Percentiles rank a stretch among this genome's conserved stretches.
These are phyloP conservation scores for Aphanomyces invadans DNA, from an alignment of 352 stramenopile genomes.

Conservation along the genomic window DNA sequence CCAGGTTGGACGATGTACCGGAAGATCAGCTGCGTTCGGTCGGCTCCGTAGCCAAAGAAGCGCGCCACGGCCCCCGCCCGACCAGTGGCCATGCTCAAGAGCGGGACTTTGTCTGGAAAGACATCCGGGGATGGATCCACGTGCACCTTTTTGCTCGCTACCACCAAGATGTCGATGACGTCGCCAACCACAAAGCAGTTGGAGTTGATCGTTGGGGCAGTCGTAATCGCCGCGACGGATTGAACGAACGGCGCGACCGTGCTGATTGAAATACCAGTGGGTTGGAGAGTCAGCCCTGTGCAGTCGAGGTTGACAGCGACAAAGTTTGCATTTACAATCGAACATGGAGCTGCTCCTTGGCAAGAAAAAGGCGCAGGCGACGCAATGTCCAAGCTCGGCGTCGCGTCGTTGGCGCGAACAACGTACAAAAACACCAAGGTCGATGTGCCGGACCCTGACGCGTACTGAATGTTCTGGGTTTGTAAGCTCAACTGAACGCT, in stretches of 20 bases:
- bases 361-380: conserved; percentile 29
- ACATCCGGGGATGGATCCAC: conserved; percentile 63
- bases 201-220: conserved; percentile 43
- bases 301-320: conserved; percentile 36
- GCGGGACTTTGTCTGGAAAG: conserved; percentile 64
- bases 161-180: conserved; percentile 64
- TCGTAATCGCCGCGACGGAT: conserved; percentile 52
- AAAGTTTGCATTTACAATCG: conserved; percentile 71
- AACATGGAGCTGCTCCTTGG: not conserved
- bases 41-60: conserved; percentile 43
- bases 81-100: conserved; percentile 54
- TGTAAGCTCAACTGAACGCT: conserved; percentile 51
- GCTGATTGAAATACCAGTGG: conserved; percentile 48
- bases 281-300: conserved; percentile 33
- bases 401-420: conserved; percentile 41
- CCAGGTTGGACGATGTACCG: conserved; percentile 55
- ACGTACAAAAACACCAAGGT: conserved; percentile 65
- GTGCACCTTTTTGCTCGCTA: conserved; percentile 66
- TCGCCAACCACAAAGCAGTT: conserved; percentile 72
- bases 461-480: conserved; percentile 51
- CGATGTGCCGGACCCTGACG: conserved; percentile 41
- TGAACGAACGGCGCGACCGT: conserved; percentile 49
- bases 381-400: conserved; percentile 40
- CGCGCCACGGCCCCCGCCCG: conserved; percentile 40
- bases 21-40: conserved; percentile 58